These are phyloP conservation scores for Colletotrichum phormii DNA, from an alignment of 2,329 filamentous ascomycete genomes.

Conservation along the genomic window DNA sequence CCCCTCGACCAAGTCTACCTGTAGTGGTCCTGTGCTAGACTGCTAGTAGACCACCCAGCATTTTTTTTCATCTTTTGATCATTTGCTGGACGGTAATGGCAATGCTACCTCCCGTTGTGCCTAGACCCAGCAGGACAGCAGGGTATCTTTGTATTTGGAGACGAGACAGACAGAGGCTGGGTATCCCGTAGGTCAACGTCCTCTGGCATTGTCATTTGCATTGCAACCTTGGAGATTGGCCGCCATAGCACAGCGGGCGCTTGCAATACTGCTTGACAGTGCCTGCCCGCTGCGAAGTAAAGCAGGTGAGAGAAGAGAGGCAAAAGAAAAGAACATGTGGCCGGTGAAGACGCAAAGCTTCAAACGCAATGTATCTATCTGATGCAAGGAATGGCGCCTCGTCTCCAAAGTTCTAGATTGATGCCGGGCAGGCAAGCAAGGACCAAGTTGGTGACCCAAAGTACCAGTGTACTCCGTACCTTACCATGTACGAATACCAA, in stretches of 20 bases:
- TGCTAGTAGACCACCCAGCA: background rate
- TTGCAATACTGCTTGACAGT: background rate
- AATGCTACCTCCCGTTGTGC: background rate
- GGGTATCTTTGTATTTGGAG: background rate
- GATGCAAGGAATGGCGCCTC: background rate
- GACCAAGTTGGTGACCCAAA: background rate
- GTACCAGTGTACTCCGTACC: background rate
- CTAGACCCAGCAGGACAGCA: background rate
- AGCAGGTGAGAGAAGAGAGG: too few relatives aligned
- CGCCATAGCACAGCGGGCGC: background rate
- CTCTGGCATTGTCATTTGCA: background rate
- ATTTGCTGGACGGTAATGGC: background rate
- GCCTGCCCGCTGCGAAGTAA: background rate
- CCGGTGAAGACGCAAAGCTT: background rate
- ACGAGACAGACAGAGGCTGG: background rate
- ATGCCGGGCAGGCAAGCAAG: background rate
- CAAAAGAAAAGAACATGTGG: background rate
- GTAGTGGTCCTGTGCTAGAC: background rate
- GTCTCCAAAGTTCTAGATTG: background rate
- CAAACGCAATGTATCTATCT: background rate
- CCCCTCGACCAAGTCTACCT: background rate
- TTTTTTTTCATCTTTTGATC: background rate
- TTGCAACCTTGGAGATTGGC: background rate
- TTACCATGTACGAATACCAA: too few relatives aligned
- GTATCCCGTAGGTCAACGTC: background rate